A percentile compares a stretch with the other conserved stretches of the same genome.
Conservation (phyloP, 768 basidiomycete genomes). For the Amylocystis lapponica region DNA sequence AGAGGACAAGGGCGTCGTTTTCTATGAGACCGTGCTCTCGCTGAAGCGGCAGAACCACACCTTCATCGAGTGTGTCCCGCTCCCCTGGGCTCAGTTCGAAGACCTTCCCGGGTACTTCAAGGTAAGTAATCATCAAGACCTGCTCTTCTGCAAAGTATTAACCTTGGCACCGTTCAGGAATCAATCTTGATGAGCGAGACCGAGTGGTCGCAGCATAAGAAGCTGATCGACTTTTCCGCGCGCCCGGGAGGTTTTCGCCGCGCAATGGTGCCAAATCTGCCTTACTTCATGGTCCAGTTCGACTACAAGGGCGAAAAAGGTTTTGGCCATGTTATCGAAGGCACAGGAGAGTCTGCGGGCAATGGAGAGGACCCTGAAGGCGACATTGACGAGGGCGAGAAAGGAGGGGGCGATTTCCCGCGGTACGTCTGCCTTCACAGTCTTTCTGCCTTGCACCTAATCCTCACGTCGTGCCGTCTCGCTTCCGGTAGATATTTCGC, state of each 20-base stretch:
- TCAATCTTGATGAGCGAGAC: conserved; percentile 88
- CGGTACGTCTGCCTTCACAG: conserved; percentile 40
- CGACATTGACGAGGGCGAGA: conserved; percentile 77
- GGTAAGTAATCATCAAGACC: conserved; percentile 33
- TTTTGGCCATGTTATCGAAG: conserved; percentile 98
- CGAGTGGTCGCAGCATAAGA: conserved; percentile 99
- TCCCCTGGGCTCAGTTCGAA: conserved; percentile 86
- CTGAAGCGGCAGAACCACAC: conserved; percentile 89
- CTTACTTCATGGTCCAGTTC: conserved; percentile 99
- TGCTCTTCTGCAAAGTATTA: background rate
- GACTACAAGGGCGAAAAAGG: conserved; percentile 98
- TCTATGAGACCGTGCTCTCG: conserved; percentile 89
- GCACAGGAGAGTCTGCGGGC: conserved; percentile 58
- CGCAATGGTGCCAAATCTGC: conserved; percentile 92
- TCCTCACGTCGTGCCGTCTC: background rate
- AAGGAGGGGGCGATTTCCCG: conserved; percentile 89
- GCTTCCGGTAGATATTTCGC: conserved; percentile 76
- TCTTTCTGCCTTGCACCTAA: background rate
- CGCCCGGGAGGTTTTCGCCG: conserved; percentile 91
- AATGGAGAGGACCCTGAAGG: conserved; percentile 53
- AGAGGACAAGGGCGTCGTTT: conserved; percentile 89
- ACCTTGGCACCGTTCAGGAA: conserved; percentile 48
- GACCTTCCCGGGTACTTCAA: conserved; percentile 91
- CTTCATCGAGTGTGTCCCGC: conserved; percentile 88
- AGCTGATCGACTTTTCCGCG: conserved; percentile 88